phyloP scores from a whole-genome alignment of 1,284 basidiomycete genomes.

The Inonotus hispidus region DNA sequence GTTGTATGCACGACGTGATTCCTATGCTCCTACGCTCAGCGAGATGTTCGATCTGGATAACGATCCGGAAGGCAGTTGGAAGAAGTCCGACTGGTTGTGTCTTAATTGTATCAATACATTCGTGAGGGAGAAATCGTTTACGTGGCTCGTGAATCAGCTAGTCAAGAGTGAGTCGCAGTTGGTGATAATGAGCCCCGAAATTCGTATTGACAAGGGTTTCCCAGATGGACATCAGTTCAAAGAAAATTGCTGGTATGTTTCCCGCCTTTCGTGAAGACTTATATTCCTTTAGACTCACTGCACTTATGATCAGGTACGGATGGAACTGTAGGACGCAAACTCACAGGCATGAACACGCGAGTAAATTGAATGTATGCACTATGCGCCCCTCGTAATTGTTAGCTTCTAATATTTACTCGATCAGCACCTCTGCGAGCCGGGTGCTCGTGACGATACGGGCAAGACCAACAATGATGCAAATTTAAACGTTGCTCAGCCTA shows the following conservation, averaged over 20 bases:
- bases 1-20: background rate
- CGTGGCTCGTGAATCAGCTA: constrained; percentile 10
- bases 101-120: constrained; percentile 5
- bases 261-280: background rate
- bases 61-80: constrained; percentile 6
- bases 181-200: background rate
- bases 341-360: constrained; percentile 9
- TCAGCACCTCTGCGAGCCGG: constrained; percentile 17
- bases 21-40: background rate
- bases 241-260: constrained; percentile 15
- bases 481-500: background rate
- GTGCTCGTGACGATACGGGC: constrained; percentile 5
- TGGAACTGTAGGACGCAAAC: constrained; percentile 17
- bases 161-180: constrained; percentile 9
- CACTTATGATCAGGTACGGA: constrained; percentile 14
- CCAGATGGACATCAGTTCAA: constrained; percentile 9
- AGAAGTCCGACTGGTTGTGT: constrained; percentile 6
- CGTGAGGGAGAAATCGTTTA: background rate
- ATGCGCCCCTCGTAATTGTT: background rate
- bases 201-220: background rate
- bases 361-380: constrained; percentile 7
- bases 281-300: background rate
- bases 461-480: background rate
- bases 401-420: background rate
- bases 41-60: constrained; percentile 12